These are phyloP conservation scores for Xerocomus tenax DNA, from an alignment of 1,284 basidiomycete species.

Conservation along the genomic window DNA sequence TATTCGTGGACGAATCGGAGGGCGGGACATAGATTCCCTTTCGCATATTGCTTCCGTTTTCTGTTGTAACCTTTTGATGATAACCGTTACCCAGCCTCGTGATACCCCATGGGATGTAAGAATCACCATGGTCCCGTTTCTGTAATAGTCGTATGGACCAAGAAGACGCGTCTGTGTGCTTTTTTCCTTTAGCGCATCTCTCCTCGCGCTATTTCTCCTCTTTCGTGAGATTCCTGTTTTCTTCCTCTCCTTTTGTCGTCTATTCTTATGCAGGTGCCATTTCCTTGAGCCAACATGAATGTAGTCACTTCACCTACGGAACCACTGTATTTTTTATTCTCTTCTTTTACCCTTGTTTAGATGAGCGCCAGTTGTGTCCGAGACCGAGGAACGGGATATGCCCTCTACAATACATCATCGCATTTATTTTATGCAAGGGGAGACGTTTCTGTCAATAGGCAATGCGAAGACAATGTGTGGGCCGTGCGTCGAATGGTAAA, in stretches of 20 bases:
- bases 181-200: not conserved
- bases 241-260: not conserved
- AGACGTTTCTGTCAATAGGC: too few relatives aligned
- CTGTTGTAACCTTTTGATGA: constrained; percentile 1
- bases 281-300: constrained; percentile 12
- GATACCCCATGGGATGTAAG: constrained; percentile 19
- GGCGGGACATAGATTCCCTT: constrained; percentile 21
- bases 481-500: too few relatives aligned
- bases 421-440: too few relatives aligned
- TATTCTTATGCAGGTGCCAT: constrained; percentile 12
- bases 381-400: too few relatives aligned
- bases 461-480: too few relatives aligned
- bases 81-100: constrained; percentile 19
- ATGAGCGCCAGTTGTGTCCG: not conserved
- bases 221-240: not conserved
- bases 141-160: constrained; percentile 6
- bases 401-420: too few relatives aligned
- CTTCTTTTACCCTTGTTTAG: not conserved
- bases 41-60: not conserved
- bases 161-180: constrained; percentile 1
- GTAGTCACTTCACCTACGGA: constrained; percentile 11
- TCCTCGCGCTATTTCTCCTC: not conserved
- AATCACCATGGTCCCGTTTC: constrained; percentile 11
- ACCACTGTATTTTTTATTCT: constrained; percentile 11
- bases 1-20: constrained; percentile 66